phyloP scores from a whole-genome alignment of 768 basidiomycete genomes.

The Termitomyces sp. region DNA sequence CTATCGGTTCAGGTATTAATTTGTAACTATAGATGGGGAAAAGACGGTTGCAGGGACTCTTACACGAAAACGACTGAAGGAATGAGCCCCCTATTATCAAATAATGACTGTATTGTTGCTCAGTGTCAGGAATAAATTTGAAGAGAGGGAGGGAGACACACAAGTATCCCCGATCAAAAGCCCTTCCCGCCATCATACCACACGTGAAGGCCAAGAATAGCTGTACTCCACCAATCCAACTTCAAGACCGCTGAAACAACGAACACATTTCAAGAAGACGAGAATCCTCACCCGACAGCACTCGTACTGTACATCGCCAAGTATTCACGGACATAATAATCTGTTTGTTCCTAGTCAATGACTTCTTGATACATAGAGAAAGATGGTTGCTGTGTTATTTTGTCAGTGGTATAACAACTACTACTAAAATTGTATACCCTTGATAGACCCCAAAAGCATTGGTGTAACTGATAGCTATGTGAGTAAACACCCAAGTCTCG shows the following conservation, averaged over 20 bases:
- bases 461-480: neutral
- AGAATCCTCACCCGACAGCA: conserved; percentile 12
- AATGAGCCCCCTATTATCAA: conserved; percentile 13
- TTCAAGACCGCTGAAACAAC: conserved; percentile 6
- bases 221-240: conserved; percentile 50
- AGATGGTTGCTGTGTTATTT: neutral
- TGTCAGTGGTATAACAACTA: neutral
- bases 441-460: conserved; percentile 2
- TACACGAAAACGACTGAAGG: conserved; percentile 5
- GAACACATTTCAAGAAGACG: neutral
- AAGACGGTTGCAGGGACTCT: neutral
- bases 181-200: conserved; percentile 20
- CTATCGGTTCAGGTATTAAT: neutral
- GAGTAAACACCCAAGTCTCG: neutral
- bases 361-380: neutral
- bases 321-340: conserved; percentile 18
- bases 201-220: conserved; percentile 25
- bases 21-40: neutral
- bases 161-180: conserved; percentile 25
- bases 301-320: conserved; percentile 14
- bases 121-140: neutral
- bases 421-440: neutral
- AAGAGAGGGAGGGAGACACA: neutral
- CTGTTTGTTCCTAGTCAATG: neutral
- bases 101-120: conserved; percentile 5